A percentile compares a stretch with the other conserved stretches of the same genome.
These are phyloP conservation scores for Colletotrichum lindemuthianum DNA, from an alignment of 2,329 filamentous ascomycete genomes.

Conservation along the genomic window DNA sequence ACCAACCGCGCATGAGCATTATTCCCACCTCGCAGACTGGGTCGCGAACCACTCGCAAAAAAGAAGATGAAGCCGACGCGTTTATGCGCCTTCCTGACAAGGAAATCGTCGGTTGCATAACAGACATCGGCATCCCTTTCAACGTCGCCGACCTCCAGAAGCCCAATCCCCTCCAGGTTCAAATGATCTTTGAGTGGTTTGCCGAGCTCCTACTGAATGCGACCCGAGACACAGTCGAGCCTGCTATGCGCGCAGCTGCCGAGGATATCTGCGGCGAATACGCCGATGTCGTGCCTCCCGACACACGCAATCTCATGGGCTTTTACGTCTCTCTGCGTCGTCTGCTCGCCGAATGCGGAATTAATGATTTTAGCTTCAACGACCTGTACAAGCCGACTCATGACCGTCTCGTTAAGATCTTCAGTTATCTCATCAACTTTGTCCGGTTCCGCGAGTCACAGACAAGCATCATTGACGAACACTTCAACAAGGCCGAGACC, in stretches of 20 bases:
- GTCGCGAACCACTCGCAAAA: slow-evolving; percentile 62
- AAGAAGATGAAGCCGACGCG: slow-evolving; percentile 68
- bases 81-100: slow-evolving; percentile 70
- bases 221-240: slow-evolving; percentile 91
- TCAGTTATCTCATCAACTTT: slow-evolving; percentile 99
- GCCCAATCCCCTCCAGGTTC: slow-evolving; percentile 92
- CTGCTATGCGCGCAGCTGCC: slow-evolving; percentile 91
- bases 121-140: slow-evolving; percentile 93
- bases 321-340: slow-evolving; percentile 88
- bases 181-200: slow-evolving; percentile 98
- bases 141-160: slow-evolving; percentile 88
- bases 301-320: slow-evolving; percentile 94
- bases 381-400: slow-evolving; percentile 93
- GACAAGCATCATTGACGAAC: slow-evolving; percentile 87
- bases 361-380: slow-evolving; percentile 92
- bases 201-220: slow-evolving; percentile 93
- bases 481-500: slow-evolving; percentile 90
- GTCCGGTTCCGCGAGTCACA: slow-evolving; percentile 96
- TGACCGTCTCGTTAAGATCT: slow-evolving; percentile 90
- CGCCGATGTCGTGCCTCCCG: slow-evolving; percentile 83
- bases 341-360: slow-evolving; percentile 86
- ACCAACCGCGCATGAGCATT: slow-evolving; percentile 70
- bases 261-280: slow-evolving; percentile 88
- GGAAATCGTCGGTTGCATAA: slow-evolving; percentile 97
- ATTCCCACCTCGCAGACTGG: slow-evolving; percentile 61